Percentiles rank a stretch among this genome's conserved stretches.
phyloP scores from a whole-genome alignment of 768 basidiomycete genomes.

The Calocera cornea region DNA sequence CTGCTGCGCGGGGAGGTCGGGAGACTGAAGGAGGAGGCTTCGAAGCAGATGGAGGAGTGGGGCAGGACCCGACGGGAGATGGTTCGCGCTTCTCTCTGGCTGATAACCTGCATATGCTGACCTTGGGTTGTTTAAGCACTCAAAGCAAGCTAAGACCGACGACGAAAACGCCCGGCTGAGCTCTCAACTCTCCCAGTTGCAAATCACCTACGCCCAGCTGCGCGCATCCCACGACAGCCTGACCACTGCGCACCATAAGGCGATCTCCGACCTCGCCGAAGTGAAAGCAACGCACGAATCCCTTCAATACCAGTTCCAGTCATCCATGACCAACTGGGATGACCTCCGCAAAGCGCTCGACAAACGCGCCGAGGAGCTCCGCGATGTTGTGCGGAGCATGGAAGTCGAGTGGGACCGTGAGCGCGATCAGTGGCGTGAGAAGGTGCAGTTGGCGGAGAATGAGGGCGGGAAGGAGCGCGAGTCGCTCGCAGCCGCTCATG shows the following conservation, averaged over 20 bases:
- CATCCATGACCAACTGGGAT: constrained; percentile 70
- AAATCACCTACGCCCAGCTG: constrained; percentile 59
- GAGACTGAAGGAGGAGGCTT: constrained; percentile 54
- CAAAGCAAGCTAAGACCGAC: not conserved
- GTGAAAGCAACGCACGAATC: constrained; percentile 63
- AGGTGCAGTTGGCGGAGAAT: not conserved
- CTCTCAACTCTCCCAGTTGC: constrained; percentile 55
- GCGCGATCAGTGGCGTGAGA: not conserved
- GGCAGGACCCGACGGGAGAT: constrained; percentile 69
- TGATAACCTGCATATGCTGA: constrained; percentile 32
- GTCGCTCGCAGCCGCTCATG: not conserved
- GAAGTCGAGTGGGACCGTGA: constrained; percentile 15
- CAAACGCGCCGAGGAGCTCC: constrained; percentile 54
- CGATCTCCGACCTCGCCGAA: constrained; percentile 60
- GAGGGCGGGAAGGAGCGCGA: not conserved
- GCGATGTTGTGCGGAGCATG: constrained; percentile 29
- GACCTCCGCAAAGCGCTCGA: constrained; percentile 64
- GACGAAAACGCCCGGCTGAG: constrained; percentile 65
- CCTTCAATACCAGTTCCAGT: constrained; percentile 79
- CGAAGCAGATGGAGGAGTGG: constrained; percentile 64
- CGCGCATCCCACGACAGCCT: constrained; percentile 59
- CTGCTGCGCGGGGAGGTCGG: constrained; percentile 65
- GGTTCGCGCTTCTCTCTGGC: constrained; percentile 6
- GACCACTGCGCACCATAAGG: constrained; percentile 57
- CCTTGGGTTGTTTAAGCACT: not conserved